These are phyloP conservation scores for Boletus fagicola DNA, from an alignment of 768 basidiomycete species.

Conservation along the genomic window DNA sequence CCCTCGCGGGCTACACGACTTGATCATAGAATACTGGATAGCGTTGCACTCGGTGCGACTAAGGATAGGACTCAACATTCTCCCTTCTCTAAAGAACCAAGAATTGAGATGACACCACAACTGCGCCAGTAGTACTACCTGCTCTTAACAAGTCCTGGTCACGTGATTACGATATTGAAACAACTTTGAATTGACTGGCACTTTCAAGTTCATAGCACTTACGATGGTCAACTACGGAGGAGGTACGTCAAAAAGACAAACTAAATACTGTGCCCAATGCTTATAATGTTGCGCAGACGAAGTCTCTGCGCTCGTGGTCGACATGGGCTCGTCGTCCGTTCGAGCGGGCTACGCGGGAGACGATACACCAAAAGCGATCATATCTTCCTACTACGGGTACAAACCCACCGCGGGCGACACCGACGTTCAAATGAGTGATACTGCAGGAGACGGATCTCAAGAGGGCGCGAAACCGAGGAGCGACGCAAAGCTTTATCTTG, in stretches of 20 bases:
- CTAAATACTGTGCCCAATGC: not conserved
- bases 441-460: slow-evolving; percentile 32
- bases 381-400: slow-evolving; percentile 88
- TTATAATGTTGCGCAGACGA: slow-evolving; percentile 60
- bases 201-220: not conserved
- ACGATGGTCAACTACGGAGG: slow-evolving; percentile 85
- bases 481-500: slow-evolving; percentile 68
- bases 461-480: slow-evolving; percentile 38
- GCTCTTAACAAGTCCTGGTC: not conserved
- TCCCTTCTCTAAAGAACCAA: not conserved
- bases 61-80: not conserved
- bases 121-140: not conserved
- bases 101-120: not conserved
- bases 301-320: slow-evolving; percentile 94
- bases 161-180: slow-evolving; percentile 4
- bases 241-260: slow-evolving; percentile 46
- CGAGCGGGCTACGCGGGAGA: slow-evolving; percentile 98
- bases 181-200: not conserved
- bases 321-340: slow-evolving; percentile 86
- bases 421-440: slow-evolving; percentile 42
- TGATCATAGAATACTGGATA: not conserved
- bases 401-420: slow-evolving; percentile 38
- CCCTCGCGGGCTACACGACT: not conserved
- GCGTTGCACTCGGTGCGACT: not conserved
- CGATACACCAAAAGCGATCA: slow-evolving; percentile 89